Evolutionary conservation across 2,329 filamentous ascomycete species (phyloP).

Genomic region (Colletotrichum sp.): DNA sequence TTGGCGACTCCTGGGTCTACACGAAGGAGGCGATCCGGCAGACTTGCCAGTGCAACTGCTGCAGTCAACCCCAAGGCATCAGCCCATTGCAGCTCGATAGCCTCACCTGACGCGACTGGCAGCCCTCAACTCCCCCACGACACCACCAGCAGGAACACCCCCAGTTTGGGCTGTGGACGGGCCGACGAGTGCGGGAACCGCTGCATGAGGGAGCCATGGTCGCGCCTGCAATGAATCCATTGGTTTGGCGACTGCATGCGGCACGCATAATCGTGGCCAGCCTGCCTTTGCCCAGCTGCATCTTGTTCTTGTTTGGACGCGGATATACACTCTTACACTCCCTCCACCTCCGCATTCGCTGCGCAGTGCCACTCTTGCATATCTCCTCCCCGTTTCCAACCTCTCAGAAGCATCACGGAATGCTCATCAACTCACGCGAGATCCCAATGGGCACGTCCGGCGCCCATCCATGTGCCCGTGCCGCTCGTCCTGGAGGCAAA

Average conservation of each 20-base stretch:
- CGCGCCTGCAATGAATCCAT: conserved; percentile 10
- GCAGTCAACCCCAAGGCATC: neutral
- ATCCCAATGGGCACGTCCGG: neutral
- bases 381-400: neutral
- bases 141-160: neutral
- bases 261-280: conserved; percentile 15
- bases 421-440: neutral
- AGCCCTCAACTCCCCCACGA: neutral
- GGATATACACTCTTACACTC: conserved; percentile 13
- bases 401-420: conserved; percentile 10
- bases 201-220: neutral
- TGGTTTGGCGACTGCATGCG: conserved; percentile 14
- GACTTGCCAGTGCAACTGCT: neutral
- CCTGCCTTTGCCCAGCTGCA: neutral
- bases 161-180: conserved; percentile 7
- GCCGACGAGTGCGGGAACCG: conserved; percentile 21
- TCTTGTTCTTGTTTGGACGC: neutral
- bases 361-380: conserved; percentile 12
- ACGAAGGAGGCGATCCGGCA: neutral
- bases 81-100: conserved; percentile 3
- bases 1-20: neutral
- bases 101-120: conserved; percentile 14
- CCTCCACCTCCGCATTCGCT: conserved; percentile 11
- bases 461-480: neutral
- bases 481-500: neutral